Conservation (phyloP, 2,329 filamentous ascomycete genomes). For the Beauveria asiatica region DNA sequence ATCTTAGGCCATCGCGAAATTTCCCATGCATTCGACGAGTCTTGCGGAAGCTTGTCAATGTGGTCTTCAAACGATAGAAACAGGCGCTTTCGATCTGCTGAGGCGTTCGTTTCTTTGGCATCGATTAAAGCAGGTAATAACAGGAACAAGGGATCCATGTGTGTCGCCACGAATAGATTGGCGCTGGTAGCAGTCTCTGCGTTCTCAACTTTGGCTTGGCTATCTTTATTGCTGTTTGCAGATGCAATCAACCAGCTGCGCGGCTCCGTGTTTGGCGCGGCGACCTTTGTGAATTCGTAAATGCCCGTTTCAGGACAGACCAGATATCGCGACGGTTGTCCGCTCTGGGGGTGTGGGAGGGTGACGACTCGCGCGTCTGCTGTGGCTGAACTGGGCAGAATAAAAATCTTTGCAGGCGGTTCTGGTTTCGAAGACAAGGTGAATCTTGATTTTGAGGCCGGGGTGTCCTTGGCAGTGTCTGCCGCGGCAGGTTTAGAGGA, state of each 20-base stretch:
- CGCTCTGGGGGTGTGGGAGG: conserved; percentile 50
- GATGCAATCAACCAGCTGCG: conserved; percentile 54
- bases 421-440: conserved; percentile 29
- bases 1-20: conserved; percentile 43
- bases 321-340: conserved; percentile 49
- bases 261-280: conserved; percentile 43
- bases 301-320: conserved; percentile 53
- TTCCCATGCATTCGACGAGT: conserved; percentile 49
- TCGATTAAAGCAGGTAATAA: conserved; percentile 62
- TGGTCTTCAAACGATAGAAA: conserved; percentile 67
- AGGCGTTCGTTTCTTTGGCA: conserved; percentile 28
- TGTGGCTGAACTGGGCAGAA: conserved; percentile 48
- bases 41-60: conserved; percentile 51
- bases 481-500: conserved; percentile 29
- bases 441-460: conserved; percentile 27
- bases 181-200: conserved; percentile 50
- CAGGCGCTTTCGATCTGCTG: conserved; percentile 46
- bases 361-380: conserved; percentile 49
- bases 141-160: conserved; percentile 77
- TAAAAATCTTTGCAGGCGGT: conserved; percentile 47
- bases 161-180: conserved; percentile 75
- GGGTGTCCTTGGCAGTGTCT: conserved; percentile 19
- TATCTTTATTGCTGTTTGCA: neutral
- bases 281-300: conserved; percentile 55
- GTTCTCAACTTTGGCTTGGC: conserved; percentile 25